These are phyloP conservation scores for Septoria linicola DNA, from an alignment of 2,329 filamentous ascomycete genomes.

Conservation along the genomic window DNA sequence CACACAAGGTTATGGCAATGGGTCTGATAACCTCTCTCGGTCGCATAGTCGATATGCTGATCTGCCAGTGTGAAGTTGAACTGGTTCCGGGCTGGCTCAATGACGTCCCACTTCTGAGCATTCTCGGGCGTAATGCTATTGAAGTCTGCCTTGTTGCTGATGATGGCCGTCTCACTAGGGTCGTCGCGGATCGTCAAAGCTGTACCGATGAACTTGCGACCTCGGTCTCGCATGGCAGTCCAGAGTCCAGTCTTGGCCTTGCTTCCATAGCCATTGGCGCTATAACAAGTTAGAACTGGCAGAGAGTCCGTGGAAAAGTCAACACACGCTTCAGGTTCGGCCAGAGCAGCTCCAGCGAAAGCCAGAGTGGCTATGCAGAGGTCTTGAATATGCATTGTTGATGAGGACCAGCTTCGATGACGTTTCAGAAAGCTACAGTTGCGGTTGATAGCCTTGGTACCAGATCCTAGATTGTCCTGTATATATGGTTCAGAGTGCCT, in stretches of 20 bases:
- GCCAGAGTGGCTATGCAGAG: slow-evolving; percentile 1
- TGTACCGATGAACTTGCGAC: slow-evolving; percentile 40
- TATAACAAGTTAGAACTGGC: no score
- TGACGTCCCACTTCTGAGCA: slow-evolving; percentile 44
- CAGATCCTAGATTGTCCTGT: neutral
- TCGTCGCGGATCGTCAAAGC: slow-evolving; percentile 39
- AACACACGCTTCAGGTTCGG: neutral
- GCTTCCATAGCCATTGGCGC: no score
- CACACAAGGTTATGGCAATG: slow-evolving; percentile 46
- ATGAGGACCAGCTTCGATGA: neutral
- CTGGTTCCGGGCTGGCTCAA: slow-evolving; percentile 37
- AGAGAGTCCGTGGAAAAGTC: neutral
- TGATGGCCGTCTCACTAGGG: slow-evolving; percentile 23
- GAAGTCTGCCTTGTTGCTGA: slow-evolving; percentile 28
- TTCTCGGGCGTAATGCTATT: slow-evolving; percentile 37
- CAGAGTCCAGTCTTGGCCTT: slow-evolving; percentile 16
- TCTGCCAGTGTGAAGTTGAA: slow-evolving; percentile 35
- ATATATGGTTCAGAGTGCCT: neutral
- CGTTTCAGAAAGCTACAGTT: neutral
- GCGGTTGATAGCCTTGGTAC: neutral
- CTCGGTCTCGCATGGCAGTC: slow-evolving; percentile 22
- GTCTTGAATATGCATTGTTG: slow-evolving; percentile 1
- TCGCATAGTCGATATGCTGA: slow-evolving; percentile 4
- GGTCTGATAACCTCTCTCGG: slow-evolving; percentile 39
- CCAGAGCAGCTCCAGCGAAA: neutral